A percentile compares a stretch with the other conserved stretches of the same genome.
Evolutionary conservation across 106 monocot genomes (phyloP).

Genomic region (Dendrobium officinale): DNA sequence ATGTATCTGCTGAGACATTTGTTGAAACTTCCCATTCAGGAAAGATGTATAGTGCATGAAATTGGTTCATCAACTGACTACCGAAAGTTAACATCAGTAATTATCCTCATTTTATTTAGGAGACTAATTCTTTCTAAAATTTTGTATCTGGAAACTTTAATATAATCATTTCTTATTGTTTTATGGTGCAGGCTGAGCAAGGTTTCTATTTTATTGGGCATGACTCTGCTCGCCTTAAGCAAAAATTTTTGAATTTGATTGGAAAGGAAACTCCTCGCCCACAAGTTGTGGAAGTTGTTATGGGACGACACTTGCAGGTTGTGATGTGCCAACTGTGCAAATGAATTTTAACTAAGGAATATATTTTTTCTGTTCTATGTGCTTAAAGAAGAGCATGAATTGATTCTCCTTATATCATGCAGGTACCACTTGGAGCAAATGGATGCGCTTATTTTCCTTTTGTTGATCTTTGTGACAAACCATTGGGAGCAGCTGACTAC

Average conservation of each 20-base stretch:
- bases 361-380: background rate
- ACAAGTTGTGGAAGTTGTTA: constrained; percentile 84
- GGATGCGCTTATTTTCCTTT: constrained; percentile 96
- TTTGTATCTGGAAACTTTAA: background rate
- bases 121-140: background rate
- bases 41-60: constrained; percentile 74
- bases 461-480: constrained; percentile 89
- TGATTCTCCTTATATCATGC: constrained; percentile 7
- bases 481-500: constrained; percentile 95
- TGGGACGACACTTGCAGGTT: constrained; percentile 90
- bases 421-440: constrained; percentile 77
- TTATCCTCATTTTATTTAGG: constrained; percentile 1
- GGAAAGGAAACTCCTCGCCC: constrained; percentile 47
- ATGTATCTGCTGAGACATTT: background rate
- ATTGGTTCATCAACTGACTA: constrained; percentile 92
- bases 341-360: background rate
- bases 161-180: background rate
- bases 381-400: background rate
- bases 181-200: constrained; percentile 59
- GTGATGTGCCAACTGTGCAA: background rate
- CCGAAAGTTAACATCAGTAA: constrained; percentile 58
- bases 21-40: constrained; percentile 34
- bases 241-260: constrained; percentile 68
- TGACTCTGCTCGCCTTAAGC: constrained; percentile 43
- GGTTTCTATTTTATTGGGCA: constrained; percentile 81